Conservation (phyloP, 768 basidiomycete species). For the Boletus pseudo-olivaceus region DNA sequence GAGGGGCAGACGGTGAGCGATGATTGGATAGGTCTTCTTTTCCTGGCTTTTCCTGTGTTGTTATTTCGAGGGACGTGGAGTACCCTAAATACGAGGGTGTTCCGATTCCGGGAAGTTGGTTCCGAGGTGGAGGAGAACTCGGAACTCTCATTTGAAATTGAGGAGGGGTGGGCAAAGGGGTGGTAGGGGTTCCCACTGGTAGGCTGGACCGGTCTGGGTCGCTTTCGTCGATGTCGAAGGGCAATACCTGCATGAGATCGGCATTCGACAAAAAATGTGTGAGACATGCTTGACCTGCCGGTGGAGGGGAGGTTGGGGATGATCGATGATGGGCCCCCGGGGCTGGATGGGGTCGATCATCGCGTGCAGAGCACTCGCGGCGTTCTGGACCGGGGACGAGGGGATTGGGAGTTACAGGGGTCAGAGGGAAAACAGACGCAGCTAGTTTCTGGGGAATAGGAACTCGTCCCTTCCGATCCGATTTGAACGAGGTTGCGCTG, state of each 20-base stretch:
- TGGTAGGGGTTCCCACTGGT: neutral
- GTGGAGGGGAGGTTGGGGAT: neutral
- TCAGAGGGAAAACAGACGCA: neutral
- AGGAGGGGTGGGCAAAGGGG: neutral
- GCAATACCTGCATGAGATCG: neutral
- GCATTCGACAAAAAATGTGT: neutral
- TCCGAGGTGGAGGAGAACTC: neutral
- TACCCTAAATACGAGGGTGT: neutral
- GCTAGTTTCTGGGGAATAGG: neutral
- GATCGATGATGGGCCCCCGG: too few relatives aligned
- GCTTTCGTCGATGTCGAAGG: neutral
- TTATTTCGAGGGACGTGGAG: neutral
- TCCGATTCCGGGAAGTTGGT: neutral
- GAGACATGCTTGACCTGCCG: neutral
- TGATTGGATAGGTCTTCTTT: neutral
- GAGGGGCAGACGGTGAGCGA: neutral
- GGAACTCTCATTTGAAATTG: neutral
- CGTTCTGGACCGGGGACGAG: neutral
- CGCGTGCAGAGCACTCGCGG: neutral
- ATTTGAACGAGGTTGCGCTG: too few relatives aligned
- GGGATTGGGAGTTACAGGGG: neutral
- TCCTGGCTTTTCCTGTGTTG: neutral
- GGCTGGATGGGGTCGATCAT: neutral
- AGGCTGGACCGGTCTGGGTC: neutral
- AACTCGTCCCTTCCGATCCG: too few relatives aligned